These are phyloP conservation scores for Fragilaria crotonensis DNA, from an alignment of 108 stramenopile species.

Conservation along the genomic window DNA sequence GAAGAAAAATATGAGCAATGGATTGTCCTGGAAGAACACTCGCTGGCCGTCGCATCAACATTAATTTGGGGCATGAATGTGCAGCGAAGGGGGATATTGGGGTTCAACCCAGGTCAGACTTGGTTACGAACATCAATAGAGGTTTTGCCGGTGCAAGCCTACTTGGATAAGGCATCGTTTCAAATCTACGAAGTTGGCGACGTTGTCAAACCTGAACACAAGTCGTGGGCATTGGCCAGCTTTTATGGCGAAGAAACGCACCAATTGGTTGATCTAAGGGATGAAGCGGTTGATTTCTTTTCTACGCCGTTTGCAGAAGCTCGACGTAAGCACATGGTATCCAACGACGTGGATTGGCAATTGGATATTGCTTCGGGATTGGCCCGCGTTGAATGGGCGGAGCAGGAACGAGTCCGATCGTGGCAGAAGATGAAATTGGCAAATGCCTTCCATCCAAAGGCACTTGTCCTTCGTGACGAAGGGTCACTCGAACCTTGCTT, in stretches of 20 bases:
- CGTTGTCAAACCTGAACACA: neutral
- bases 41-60: slow-evolving; percentile 43
- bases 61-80: slow-evolving; percentile 36
- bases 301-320: neutral
- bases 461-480: neutral
- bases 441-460: neutral
- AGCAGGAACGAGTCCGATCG: neutral
- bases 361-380: neutral
- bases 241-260: slow-evolving; percentile 24
- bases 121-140: slow-evolving; percentile 59
- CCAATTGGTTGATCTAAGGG: slow-evolving; percentile 2
- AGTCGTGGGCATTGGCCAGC: slow-evolving; percentile 17
- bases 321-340: neutral
- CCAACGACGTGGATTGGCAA: neutral
- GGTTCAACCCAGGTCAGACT: slow-evolving; percentile 51
- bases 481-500: neutral
- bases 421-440: neutral
- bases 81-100: neutral
- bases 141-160: slow-evolving; percentile 33
- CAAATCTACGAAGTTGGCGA: slow-evolving; percentile 34
- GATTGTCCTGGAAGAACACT: slow-evolving; percentile 75
- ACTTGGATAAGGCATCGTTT: slow-evolving; percentile 24
- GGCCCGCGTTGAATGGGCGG: neutral
- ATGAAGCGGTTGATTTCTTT: slow-evolving; percentile 9
- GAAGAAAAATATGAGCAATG: slow-evolving; percentile 50